Base-by-base conservation (phyloP, 805 yeast genomes). In the Lipomyces kockii region DNA sequence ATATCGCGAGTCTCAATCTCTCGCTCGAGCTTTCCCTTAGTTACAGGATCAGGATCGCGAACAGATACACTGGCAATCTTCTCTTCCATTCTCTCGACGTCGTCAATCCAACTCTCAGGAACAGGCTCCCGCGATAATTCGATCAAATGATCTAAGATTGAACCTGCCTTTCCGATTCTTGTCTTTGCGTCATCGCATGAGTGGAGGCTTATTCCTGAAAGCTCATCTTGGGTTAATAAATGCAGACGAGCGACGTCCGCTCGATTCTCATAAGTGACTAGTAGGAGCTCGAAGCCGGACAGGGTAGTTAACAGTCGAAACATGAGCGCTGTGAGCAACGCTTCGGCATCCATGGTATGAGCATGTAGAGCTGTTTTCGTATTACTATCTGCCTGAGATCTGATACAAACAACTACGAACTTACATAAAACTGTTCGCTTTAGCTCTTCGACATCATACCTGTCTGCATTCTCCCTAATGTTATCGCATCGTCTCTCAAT, bases 91-190 rank as follows among this genome's bases (percentile, higher is more conserved):
- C 54, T 43, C n/a, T 68, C 71, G 22, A 68, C 67, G 17, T 57
- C 53, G 43, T 66, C 68, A 20, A 69, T 69, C 72, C 72, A 69
- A 12, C 25, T 43, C 29, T 69, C 72, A 17, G 72, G 72, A 12
- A 69, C 39, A 5, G 68, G 71, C 37, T 69, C 71, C 9, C 11
- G 32, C 14, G 71, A 62, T 11, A 56, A n/a, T 12, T 62, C 72
- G 3, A 69, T 63, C n/a, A 67, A 46, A 34, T 65, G 62, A 53
- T 69, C 72, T 14, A 69, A 54, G 9, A 66, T 3, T n/a, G 17
- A 14, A 2, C 69, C 71, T 9, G 70, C 65, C 12, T 32, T 34
- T 5, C 37, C n/a, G 35, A 67, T 27, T n/a, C n/a, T 17, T 20
- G 49, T 17, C 39, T 46, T 34, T 7, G 57, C 12, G 32, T 39